Conservation (phyloP, 108 stramenopile genomes). For the Pseudonitzschia multistriata region DNA sequence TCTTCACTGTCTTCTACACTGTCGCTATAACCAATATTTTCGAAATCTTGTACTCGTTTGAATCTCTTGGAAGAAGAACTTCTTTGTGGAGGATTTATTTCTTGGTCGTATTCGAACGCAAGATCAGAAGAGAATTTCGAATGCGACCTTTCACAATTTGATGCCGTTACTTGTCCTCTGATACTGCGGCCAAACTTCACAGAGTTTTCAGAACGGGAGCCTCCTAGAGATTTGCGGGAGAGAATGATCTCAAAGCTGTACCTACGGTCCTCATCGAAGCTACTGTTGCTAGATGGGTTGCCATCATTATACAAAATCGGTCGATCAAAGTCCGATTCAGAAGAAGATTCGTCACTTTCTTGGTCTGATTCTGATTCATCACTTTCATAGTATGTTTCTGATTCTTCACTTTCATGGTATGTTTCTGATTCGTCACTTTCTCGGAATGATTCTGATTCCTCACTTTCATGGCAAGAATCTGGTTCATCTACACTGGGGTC, state of each 20-base stretch:
- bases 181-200: neutral
- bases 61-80: neutral
- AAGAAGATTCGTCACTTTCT: neutral
- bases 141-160: neutral
- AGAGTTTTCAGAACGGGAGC: too few relatives aligned
- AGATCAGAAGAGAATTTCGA: constrained; percentile 6
- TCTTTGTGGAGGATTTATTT: neutral
- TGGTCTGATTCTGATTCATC: too few relatives aligned
- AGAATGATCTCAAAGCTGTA: neutral
- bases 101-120: too few relatives aligned
- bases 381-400: too few relatives aligned
- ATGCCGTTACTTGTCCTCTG: neutral
- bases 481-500: neutral
- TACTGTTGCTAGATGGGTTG: neutral
- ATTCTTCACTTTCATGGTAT: too few relatives aligned
- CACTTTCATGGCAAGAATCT: too few relatives aligned
- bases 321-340: neutral
- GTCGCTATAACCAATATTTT: neutral
- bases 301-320: neutral
- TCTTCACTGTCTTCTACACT: too few relatives aligned
- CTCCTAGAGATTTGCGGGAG: neutral
- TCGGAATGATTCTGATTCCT: too few relatives aligned
- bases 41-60: neutral
- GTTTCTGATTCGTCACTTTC: too few relatives aligned
- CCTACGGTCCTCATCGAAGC: neutral